Base-by-base conservation (phyloP, 208 protist species). In the Trypanosoma congolense region DNA sequence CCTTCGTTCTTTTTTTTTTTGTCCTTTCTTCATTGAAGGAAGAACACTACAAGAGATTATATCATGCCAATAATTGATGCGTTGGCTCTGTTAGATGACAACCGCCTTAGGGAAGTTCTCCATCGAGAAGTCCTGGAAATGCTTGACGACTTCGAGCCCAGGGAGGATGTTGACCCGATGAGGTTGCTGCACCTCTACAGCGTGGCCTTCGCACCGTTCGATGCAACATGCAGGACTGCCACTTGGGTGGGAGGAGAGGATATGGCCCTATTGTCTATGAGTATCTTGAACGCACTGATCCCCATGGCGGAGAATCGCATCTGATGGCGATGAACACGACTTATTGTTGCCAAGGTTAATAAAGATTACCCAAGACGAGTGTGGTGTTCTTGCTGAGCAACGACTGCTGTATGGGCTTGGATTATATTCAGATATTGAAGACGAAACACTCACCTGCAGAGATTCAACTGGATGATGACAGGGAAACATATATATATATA, bases 361-460 rank as follows among this genome's bases (percentile, higher is more conserved):
- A 16, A 12, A 16, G 33, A 16, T 6, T 12, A 38, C 9, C 33
- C 6, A 12, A 6, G 33, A 38, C 33, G 33, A 12, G 33, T 16
- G 9, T 12, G 33, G 33, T 12, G 12, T 12, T 12, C 33, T 38
- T 12, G 33, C 33, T 38, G 33, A 38, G 6, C 33, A 38, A 6
- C 33, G 33, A 38, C 6, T 38, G 33, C 33, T 38, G 33, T 6
- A 6, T 6, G 12, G 33, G 33, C 33, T 38, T 6, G 12, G 12
- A 12, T 6, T 12, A 6, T 12, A 38, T 6, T 16, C 12, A 38
- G 6, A 53, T 1, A 42, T 65, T 12, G 29, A 30, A 12, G 1
- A 33, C 19, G 5, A 8, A 16, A 28, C 42, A 9, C 59, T 58
- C 52, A 43, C 56, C 45, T n/a, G 33, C 12, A 30, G n/a, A 18